These are phyloP conservation scores for Colletotrichum tanaceti DNA, from an alignment of 2,329 filamentous ascomycete species.

Conservation along the genomic window DNA sequence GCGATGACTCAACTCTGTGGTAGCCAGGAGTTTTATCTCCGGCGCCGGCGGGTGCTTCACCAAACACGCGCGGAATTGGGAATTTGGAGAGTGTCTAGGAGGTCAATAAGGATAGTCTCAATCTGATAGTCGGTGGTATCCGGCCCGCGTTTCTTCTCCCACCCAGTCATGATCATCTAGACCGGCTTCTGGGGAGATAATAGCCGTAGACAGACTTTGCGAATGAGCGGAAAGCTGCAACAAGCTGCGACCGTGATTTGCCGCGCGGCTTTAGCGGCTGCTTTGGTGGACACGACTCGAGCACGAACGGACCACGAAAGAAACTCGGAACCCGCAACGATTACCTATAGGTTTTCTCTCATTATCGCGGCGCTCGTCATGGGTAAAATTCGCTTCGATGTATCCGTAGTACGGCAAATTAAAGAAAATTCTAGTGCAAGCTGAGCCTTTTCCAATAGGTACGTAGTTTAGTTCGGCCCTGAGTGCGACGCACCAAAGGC, in stretches of 20 bases:
- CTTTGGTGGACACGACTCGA: constrained; percentile 21
- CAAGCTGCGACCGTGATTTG: constrained; percentile 23
- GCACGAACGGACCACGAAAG: constrained; percentile 11
- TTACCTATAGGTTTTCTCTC: not conserved
- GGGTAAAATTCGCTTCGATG: not conserved
- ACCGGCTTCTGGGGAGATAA: not conserved
- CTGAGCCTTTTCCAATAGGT: constrained; percentile 5
- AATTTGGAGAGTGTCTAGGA: not conserved
- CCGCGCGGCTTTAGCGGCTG: constrained; percentile 40
- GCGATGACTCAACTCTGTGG: constrained; percentile 37
- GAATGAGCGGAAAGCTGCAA: constrained; percentile 4
- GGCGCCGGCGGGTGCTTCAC: not conserved
- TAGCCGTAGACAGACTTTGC: no score
- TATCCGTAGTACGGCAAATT: not conserved
- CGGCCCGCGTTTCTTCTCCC: not conserved
- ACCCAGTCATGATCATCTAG: not conserved
- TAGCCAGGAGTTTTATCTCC: constrained; percentile 1
- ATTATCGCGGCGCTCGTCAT: not conserved
- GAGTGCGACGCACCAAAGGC: constrained; percentile 31
- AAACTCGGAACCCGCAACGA: constrained; percentile 4
- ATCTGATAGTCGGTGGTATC: constrained; percentile 10
- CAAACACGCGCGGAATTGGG: no score
- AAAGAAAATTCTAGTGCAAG: constrained; percentile 22
- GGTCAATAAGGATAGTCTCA: not conserved
- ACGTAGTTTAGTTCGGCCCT: not conserved